Base-by-base conservation (phyloP, 1,284 basidiomycete species). In the Afroboletus lepidellus region DNA sequence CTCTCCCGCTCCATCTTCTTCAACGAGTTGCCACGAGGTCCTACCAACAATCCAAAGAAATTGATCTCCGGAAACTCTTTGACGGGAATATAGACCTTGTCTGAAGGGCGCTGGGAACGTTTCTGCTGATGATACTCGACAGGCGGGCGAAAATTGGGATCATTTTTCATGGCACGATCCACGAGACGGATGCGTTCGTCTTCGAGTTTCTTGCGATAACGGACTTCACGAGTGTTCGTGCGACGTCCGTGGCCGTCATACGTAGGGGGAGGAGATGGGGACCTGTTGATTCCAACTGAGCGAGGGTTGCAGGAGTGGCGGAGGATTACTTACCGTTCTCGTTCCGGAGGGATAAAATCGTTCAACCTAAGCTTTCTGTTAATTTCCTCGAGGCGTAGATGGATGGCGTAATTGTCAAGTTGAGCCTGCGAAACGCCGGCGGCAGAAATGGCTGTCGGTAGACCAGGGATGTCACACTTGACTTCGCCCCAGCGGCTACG, bases 21-120 rank as follows among this genome's bases (percentile, higher is more conserved):
- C 77, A 99, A 76, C 74, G 94, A 96, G 71, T 99, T 99, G 44
- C 97, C 97, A 65, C 97, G 90, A 63, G 97, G 97, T 37, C 97
- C 97, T 57, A 99, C 96, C 54, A 99, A 84, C 55, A 99, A 78
- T 64, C 97, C 97, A 65, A 99, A 99, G 74, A 99, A 99, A 73
- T 99, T 99, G 79, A 99, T 99, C 74, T 99, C 96, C 5, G 97
- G 97, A 66, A 99, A 99, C 74, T 99, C 97, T 70, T 99, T 98
- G 66, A 98, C 94, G 25, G 97, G 97, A 57, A 99, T 95, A 70
- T 98, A 99, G 53, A 99, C 96, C 74, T 99, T 99, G 56, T 99
- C 97, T 43, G 89, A 90, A 15, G 94, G 94, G 46, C 93, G 84
- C 54, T 92, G 89, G 34, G 90, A 92, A 44, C 92, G 87, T 69